Base-by-base conservation (phyloP, 768 basidiomycete species). In the Rossbeevera mucosa region DNA sequence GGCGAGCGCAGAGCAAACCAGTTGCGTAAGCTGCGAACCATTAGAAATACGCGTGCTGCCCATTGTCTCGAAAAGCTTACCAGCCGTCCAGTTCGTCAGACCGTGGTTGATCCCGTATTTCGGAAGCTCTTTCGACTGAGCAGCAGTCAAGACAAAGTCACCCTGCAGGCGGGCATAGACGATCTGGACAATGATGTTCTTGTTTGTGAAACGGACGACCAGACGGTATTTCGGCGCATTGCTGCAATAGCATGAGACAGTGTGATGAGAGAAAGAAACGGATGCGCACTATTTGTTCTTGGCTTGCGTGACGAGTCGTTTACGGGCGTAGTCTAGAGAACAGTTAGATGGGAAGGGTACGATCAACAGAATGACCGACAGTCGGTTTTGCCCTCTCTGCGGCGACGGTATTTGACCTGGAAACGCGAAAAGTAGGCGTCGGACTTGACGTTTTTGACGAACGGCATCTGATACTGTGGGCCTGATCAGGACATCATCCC, bases 121-220 rank as follows among this genome's bases (percentile, higher is more conserved):
- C 51, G 93, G 92, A 45, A 98, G 87, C 74, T 99, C 96, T 67
- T 77, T 79, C 47, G 96, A 96, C 60, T 80, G 83, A 54, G 96
- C 96, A 46, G 91, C 79, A 51, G 83, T 82, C 62, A 99, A 79
- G 62, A 98, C 82, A 65, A 95, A 90, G 74, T 99, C 96, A 57
- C 96, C 96, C 74, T 95, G 92, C 58, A 99, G 79, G 64, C 95
- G 96, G 60, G 96, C 94, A 68, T 97, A 98, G 72, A 93, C 81
- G 68, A 99, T 86, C 73, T 95, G 93, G 64, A 86, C 86, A 71
- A 96, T 92, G 73, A 97, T 83, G 66, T 96, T 84, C 76, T 81
- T 89, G 84, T 99, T 98, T 63, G 94, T 95, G 84, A 98, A 94
- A 63, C 96, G 92, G 69, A 99, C 96, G 57, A 98, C 96, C 47